Base-by-base conservation (phyloP, 2,329 filamentous ascomycete genomes). In the Pestalotiopsis sp. region DNA sequence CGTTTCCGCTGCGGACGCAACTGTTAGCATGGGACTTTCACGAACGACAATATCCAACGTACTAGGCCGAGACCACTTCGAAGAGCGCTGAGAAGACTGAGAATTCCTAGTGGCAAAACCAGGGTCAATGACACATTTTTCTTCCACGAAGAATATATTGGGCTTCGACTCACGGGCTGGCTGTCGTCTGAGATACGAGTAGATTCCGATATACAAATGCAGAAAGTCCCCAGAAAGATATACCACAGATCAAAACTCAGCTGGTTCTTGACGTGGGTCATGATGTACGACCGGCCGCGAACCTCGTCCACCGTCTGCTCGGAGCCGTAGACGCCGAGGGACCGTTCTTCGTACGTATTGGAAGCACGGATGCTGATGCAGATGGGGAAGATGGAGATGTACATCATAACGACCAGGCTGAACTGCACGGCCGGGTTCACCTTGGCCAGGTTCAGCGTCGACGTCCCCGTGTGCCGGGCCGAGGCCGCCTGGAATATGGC, bases 361-460 rank as follows among this genome's bases (percentile, higher is more conserved):
- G 87, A 88, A 72, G 87, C 85, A 5, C 87, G 82, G 72, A 87
- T 82, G 0, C 82, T 83, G 68, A 87, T 83, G 52, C 82, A 81
- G n/a, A 86, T 79, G 0, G 85, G 85, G 62, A 84, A 86, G 11
- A 80, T 82, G 0, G 83, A 83, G 63, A 87, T 84, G 65, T 77
- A 76, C 89, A 91, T 91, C 89, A 91, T 90, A 59, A 89, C 83
- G 0, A 90, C 80, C 68, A 89, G 86, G 41, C 88, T 83, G 45
- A 90, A 83, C 69, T 89, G 88, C 0, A 89, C 83, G 2, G 82
- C 84, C 4, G 88, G 86, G 49, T 84, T 86, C 2, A 89, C 80
- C 1, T 75, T 76, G 3, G 85, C 76, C 13, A 89, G 81, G 20
- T 80, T 76, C 39, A 89, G 88, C 73, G 78, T 87, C 78, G 81